Evolutionary conservation across 257 asterid genomes (phyloP).

Genomic region (Eucommia ulmoides): DNA sequence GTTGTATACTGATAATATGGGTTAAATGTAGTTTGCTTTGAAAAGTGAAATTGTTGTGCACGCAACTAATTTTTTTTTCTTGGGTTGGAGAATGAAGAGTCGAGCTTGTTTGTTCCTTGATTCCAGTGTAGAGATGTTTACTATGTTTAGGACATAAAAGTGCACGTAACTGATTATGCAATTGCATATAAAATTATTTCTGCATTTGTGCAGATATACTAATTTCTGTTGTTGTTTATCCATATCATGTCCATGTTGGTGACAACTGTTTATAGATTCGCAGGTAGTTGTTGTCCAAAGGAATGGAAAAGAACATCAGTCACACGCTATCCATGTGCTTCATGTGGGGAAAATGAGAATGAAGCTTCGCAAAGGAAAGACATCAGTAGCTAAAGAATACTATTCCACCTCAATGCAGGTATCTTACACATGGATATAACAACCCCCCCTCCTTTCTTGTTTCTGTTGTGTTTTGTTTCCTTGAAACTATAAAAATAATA

Average conservation of each 20-base stretch:
- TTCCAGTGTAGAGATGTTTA: no score
- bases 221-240: not conserved
- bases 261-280: no score
- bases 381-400: slow-evolving; percentile 60
- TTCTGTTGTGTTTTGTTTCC: no score
- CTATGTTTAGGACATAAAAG: no score
- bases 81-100: no score
- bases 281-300: slow-evolving; percentile 76
- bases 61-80: no score
- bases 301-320: slow-evolving; percentile 56
- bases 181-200: not conserved
- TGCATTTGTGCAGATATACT: not conserved
- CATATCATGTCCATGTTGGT: no score
- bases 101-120: no score
- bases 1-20: no score
- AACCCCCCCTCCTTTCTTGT: slow-evolving; percentile 1
- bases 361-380: slow-evolving; percentile 69
- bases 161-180: not conserved
- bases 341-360: slow-evolving; percentile 88
- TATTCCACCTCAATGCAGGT: slow-evolving; percentile 94
- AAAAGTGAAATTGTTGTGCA: no score
- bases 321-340: slow-evolving; percentile 60
- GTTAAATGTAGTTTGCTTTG: no score
- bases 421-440: slow-evolving; percentile 8
- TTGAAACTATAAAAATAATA: no score